Percentiles rank a stretch among this genome's conserved stretches.
These are phyloP conservation scores for Psilocybe azurescens DNA, from an alignment of 768 basidiomycete species.

Conservation along the genomic window DNA sequence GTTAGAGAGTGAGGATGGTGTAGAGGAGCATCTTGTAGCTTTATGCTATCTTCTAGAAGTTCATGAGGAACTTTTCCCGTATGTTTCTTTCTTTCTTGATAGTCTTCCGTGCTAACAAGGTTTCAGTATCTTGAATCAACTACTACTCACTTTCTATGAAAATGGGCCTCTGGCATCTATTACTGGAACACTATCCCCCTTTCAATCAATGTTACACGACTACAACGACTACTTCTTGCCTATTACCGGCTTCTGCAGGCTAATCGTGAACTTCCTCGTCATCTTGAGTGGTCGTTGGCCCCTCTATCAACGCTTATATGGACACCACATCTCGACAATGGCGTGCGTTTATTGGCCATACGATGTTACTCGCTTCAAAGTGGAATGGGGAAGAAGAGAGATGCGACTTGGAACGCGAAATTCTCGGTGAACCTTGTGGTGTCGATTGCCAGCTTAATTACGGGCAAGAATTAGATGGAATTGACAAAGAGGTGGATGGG, in stretches of 20 bases:
- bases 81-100: slow-evolving; percentile 32
- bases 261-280: slow-evolving; percentile 69
- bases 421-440: slow-evolving; percentile 62
- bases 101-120: slow-evolving; percentile 17
- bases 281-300: slow-evolving; percentile 69
- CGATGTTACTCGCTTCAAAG: slow-evolving; percentile 78
- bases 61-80: slow-evolving; percentile 78
- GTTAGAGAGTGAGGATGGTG: slow-evolving; percentile 56
- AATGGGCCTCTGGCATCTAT: slow-evolving; percentile 62
- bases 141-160: slow-evolving; percentile 50
- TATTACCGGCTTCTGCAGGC: slow-evolving; percentile 83
- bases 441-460: slow-evolving; percentile 70
- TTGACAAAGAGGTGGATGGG: slow-evolving; percentile 59
- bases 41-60: slow-evolving; percentile 69
- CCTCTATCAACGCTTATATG: slow-evolving; percentile 52
- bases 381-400: slow-evolving; percentile 81
- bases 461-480: slow-evolving; percentile 54
- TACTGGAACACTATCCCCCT: slow-evolving; percentile 34
- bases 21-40: slow-evolving; percentile 54
- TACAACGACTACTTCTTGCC: slow-evolving; percentile 76
- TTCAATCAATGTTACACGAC: slow-evolving; percentile 43
- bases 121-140: slow-evolving; percentile 58
- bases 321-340: slow-evolving; percentile 55
- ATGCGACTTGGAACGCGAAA: slow-evolving; percentile 61
- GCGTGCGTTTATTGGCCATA: slow-evolving; percentile 72